These are phyloP conservation scores for Suhomyces terraborum DNA, from an alignment of 1,139 yeast genomes.

Conservation along the genomic window DNA sequence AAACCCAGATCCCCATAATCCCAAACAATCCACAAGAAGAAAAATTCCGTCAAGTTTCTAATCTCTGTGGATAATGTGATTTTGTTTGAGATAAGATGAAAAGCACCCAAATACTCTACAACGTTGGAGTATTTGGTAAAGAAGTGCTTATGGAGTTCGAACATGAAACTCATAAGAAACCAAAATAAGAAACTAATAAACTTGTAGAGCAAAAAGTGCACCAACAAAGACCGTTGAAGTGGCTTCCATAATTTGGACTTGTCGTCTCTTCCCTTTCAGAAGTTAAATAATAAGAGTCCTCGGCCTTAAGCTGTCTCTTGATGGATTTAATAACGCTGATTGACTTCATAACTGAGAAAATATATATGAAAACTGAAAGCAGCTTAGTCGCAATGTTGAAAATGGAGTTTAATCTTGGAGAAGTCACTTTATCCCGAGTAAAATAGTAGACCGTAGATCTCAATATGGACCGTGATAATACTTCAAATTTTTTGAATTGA, in stretches of 20 bases:
- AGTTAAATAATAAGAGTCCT: constrained; percentile 8
- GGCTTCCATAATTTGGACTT: constrained; percentile 11
- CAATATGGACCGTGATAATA: too few species aligned
- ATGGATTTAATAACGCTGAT: constrained; percentile 4
- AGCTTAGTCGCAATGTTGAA: constrained; percentile 9
- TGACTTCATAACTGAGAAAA: constrained; percentile 5
- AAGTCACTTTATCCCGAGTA: too few species aligned
- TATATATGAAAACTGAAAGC: constrained; percentile 4
- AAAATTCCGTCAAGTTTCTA: constrained; percentile 13
- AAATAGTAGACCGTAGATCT: too few species aligned
- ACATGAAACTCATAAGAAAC: too few species aligned
- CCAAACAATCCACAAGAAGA: constrained; percentile 19
- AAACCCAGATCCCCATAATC: constrained; percentile 11
- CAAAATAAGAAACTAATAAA: constrained; percentile 7
- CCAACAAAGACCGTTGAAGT: constrained; percentile 12
- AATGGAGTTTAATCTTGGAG: constrained; percentile 4
- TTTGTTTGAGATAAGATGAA: constrained; percentile 8
- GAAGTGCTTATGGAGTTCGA: too few species aligned
- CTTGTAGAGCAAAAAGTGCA: constrained; percentile 17
- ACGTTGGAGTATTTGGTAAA: constrained; percentile 17
- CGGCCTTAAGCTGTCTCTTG: constrained; percentile 2
- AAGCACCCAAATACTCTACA: constrained; percentile 15
- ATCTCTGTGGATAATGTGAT: constrained; percentile 4
- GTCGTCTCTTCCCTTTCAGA: constrained; percentile 12
- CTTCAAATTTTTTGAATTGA: too few species aligned